These are phyloP conservation scores for Pulveroboletus ravenelii DNA, from an alignment of 768 basidiomycete species.

Conservation along the genomic window DNA sequence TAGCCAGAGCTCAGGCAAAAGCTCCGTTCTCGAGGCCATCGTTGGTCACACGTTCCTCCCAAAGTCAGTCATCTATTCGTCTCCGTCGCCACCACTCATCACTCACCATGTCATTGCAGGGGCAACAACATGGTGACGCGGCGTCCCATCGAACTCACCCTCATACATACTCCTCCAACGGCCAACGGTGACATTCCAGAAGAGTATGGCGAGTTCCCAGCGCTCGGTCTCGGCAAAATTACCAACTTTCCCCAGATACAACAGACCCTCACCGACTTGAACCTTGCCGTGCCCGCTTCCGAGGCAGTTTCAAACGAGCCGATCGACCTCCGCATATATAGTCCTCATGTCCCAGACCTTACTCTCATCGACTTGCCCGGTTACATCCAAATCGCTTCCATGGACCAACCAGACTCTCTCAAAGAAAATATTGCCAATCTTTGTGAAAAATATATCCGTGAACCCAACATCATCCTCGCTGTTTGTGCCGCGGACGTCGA, in stretches of 20 bases:
- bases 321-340: conserved; percentile 95
- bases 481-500: conserved; percentile 99
- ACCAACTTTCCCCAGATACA: conserved; percentile 91
- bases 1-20: conserved; percentile 98
- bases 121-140: conserved; percentile 99
- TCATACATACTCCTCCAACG: conserved; percentile 78
- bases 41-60: conserved; percentile 98
- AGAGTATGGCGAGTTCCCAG: conserved; percentile 95
- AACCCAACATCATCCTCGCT: conserved; percentile 99
- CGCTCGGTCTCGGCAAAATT: conserved; percentile 83
- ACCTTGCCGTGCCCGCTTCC: conserved; percentile 84
- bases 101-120: conserved; percentile 38
- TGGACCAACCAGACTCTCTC: conserved; percentile 93
- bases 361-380: conserved; percentile 97
- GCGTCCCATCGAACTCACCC: conserved; percentile 94
- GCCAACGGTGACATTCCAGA: conserved; percentile 48
- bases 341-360: conserved; percentile 92
- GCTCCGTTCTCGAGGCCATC: conserved; percentile 93
- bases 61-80: conserved; percentile 60
- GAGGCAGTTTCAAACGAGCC: conserved; percentile 93
- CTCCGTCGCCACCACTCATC: not conserved
- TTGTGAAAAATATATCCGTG: conserved; percentile 97
- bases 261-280: conserved; percentile 88
- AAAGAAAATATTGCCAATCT: conserved; percentile 87
- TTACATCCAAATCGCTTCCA: conserved; percentile 89